Conservation (phyloP, 345 rosid species). For the Eucalyptus regnans region DNA sequence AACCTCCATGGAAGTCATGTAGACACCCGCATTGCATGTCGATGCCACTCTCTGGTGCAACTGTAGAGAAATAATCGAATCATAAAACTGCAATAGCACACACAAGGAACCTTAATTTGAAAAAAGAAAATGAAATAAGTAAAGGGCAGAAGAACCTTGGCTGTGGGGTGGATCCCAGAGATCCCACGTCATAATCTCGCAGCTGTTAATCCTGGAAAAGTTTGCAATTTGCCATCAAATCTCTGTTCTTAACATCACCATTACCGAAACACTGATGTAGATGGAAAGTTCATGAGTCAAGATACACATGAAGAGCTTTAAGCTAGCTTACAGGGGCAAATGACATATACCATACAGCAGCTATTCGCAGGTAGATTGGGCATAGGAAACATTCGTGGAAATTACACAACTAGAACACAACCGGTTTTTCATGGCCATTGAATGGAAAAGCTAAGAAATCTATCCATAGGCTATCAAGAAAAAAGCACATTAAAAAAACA, state of each 20-base stretch:
- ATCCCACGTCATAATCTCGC: conserved; percentile 26
- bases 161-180: conserved; percentile 48
- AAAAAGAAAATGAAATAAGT: background rate
- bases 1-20: conserved; percentile 28
- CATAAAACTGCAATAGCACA: background rate
- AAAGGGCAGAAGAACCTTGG: conserved; percentile 1
- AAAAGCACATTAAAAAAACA: background rate
- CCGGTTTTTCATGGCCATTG: background rate
- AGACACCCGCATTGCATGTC: conserved; percentile 13
- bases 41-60: conserved; percentile 15
- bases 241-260: background rate
- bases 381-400: background rate
- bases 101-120: background rate
- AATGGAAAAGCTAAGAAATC: background rate
- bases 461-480: background rate
- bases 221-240: background rate
- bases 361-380: background rate
- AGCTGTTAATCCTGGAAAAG: background rate
- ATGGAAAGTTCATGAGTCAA: background rate
- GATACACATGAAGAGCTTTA: background rate
- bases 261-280: background rate
- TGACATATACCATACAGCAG: background rate
- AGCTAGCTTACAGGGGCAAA: background rate
- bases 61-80: background rate
- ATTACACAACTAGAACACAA: background rate